Evolutionary conservation across 306 rosid species (phyloP).

Genomic region (Cucurbita moschata): DNA sequence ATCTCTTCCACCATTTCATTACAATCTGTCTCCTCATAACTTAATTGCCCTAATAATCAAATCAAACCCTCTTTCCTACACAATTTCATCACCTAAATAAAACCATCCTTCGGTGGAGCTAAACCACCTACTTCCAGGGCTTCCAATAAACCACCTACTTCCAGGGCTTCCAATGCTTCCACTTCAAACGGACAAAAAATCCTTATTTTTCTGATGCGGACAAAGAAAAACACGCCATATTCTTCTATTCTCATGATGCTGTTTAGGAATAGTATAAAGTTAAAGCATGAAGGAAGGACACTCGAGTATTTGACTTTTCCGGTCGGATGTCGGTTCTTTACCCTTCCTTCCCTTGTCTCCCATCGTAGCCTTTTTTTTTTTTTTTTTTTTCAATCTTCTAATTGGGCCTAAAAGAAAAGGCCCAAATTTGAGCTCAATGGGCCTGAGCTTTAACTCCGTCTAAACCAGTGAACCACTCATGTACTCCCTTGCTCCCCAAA

Average conservation of each 20-base stretch:
- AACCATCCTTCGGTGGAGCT: too few species aligned
- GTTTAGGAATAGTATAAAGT: not conserved
- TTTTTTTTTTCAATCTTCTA: not conserved
- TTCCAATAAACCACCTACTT: too few species aligned
- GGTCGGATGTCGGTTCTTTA: not conserved
- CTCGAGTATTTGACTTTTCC: not conserved
- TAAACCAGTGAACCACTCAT: too few species aligned
- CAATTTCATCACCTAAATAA: too few species aligned
- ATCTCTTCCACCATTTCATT: too few species aligned
- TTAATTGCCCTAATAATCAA: too few species aligned
- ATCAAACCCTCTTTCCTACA: too few species aligned
- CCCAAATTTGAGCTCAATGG: not conserved
- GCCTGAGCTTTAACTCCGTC: not conserved
- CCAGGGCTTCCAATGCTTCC: too few species aligned
- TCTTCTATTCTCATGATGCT: too few species aligned
- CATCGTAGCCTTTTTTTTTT: not conserved
- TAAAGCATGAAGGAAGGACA: not conserved
- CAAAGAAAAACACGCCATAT: not conserved
- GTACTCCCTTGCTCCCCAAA: slow-evolving; percentile 17
- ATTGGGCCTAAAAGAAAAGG: not conserved
- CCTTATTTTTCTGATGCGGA: not conserved
- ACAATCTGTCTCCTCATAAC: too few species aligned
- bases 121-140: too few species aligned
- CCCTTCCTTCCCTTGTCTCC: not conserved
- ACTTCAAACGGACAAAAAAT: too few species aligned